These are phyloP conservation scores for Zygosaccharomyces bailii DNA, from an alignment of 805 yeast genomes.

Conservation along the genomic window DNA sequence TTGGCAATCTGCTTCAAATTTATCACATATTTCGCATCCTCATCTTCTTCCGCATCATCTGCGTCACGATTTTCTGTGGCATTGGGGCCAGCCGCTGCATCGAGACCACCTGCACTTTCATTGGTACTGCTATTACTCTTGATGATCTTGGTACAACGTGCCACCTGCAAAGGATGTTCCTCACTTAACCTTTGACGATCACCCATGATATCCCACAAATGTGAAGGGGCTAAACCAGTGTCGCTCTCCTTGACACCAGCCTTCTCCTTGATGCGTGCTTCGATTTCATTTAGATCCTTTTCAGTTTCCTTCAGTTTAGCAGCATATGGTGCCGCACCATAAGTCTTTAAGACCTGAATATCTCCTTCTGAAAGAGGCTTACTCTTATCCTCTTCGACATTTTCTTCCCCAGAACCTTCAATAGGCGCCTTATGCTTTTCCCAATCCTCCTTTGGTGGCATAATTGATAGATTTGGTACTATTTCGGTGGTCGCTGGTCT, in stretches of 20 bases:
- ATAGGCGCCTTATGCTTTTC: constrained; percentile 91
- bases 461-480: constrained; percentile 27
- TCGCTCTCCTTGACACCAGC: constrained; percentile 93
- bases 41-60: constrained; percentile 58
- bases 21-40: constrained; percentile 87
- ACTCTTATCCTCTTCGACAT: constrained; percentile 63
- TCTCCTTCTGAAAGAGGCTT: constrained; percentile 93
- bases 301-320: constrained; percentile 75
- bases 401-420: constrained; percentile 53
- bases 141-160: constrained; percentile 96
- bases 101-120: constrained; percentile 27
- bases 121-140: constrained; percentile 48
- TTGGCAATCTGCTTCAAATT: constrained; percentile 98
- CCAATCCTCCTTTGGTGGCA: constrained; percentile 99
- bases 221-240: constrained; percentile 97
- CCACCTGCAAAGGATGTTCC: constrained; percentile 97
- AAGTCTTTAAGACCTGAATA: constrained; percentile 93
- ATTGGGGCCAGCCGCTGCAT: constrained; percentile 18
- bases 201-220: constrained; percentile 95
- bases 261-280: constrained; percentile 85
- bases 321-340: constrained; percentile 97
- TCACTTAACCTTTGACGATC: constrained; percentile 89
- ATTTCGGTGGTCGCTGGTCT: constrained; percentile 10
- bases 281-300: constrained; percentile 79
- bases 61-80: constrained; percentile 18